Evolutionary conservation across 495 filamentous ascomycete genomes (phyloP).

Genomic region (Neurospora pannonica): DNA sequence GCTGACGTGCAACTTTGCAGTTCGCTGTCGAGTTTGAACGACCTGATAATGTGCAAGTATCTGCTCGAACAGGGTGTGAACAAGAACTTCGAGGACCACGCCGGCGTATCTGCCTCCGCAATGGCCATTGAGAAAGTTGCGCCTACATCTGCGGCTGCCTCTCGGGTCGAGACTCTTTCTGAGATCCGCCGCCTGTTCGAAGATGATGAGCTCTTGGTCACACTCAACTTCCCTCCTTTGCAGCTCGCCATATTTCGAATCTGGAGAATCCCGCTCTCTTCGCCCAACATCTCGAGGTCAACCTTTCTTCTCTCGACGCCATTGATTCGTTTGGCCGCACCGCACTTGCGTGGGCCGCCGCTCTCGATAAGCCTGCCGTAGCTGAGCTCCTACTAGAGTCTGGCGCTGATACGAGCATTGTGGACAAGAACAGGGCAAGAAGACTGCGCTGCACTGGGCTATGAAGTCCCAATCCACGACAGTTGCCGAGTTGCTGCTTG

Average conservation of each 20-base stretch:
- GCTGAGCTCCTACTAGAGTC: neutral
- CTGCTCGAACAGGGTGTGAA: neutral
- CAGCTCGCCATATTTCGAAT: neutral
- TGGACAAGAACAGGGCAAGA: neutral
- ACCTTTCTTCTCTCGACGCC: neutral
- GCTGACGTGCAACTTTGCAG: neutral
- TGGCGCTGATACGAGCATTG: neutral
- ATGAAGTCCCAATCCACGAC: neutral
- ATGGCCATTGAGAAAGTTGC: neutral
- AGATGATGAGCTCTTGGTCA: neutral
- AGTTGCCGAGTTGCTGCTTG: neutral
- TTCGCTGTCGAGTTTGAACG: neutral
- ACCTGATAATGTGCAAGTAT: neutral
- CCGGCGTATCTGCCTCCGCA: neutral
- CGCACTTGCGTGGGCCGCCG: neutral
- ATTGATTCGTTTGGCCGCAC: neutral
- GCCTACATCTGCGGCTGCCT: neutral
- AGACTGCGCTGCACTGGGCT: neutral
- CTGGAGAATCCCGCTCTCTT: neutral
- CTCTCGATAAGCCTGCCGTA: neutral
- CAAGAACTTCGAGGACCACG: neutral
- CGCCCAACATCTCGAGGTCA: neutral
- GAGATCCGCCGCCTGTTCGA: neutral
- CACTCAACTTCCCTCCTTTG: neutral
- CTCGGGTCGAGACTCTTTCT: neutral